Percentiles rank a stretch among this genome's conserved stretches.
Evolutionary conservation across 1,284 basidiomycete genomes (phyloP).

Genomic region (Moesziomyces sp.): DNA sequence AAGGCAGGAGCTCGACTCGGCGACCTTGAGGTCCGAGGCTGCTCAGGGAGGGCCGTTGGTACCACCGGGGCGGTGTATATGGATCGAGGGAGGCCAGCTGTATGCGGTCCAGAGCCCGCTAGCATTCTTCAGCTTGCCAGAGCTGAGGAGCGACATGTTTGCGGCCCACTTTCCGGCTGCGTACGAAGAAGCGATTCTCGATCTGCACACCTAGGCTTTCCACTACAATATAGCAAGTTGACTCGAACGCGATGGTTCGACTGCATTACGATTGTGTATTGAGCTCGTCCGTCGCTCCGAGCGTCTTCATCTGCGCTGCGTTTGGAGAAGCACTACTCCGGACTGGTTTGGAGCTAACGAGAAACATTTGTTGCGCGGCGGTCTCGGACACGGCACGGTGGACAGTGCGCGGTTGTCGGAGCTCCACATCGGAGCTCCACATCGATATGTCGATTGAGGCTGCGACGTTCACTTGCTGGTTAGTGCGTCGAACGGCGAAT

Average conservation of each 20-base stretch:
- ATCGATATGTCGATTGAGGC: too few relatives aligned
- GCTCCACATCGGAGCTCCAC: too few relatives aligned
- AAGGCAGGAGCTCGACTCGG: slow-evolving; percentile 56
- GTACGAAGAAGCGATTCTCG: slow-evolving; percentile 62
- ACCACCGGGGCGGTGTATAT: slow-evolving; percentile 58
- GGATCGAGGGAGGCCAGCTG: slow-evolving; percentile 54
- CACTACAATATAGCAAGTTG: background rate
- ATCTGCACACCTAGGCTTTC: slow-evolving; percentile 18
- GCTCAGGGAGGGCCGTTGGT: slow-evolving; percentile 58
- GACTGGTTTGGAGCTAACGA: too few relatives aligned
- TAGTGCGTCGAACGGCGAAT: too few relatives aligned
- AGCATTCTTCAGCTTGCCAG: slow-evolving; percentile 64
- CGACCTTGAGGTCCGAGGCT: slow-evolving; percentile 59
- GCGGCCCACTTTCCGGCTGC: slow-evolving; percentile 63
- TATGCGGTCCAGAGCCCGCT: slow-evolving; percentile 58
- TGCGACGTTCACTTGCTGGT: too few relatives aligned
- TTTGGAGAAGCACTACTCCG: too few relatives aligned
- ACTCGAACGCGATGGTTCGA: background rate
- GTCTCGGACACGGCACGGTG: too few relatives aligned
- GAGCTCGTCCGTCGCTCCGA: too few relatives aligned
- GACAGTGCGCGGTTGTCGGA: too few relatives aligned
- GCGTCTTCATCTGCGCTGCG: too few relatives aligned
- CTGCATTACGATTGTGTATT: background rate
- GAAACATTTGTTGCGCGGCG: too few relatives aligned
- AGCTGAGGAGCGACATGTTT: slow-evolving; percentile 58